These are phyloP conservation scores for Arthrobotrys iridis DNA, from an alignment of 2,329 filamentous ascomycete species.

Conservation along the genomic window DNA sequence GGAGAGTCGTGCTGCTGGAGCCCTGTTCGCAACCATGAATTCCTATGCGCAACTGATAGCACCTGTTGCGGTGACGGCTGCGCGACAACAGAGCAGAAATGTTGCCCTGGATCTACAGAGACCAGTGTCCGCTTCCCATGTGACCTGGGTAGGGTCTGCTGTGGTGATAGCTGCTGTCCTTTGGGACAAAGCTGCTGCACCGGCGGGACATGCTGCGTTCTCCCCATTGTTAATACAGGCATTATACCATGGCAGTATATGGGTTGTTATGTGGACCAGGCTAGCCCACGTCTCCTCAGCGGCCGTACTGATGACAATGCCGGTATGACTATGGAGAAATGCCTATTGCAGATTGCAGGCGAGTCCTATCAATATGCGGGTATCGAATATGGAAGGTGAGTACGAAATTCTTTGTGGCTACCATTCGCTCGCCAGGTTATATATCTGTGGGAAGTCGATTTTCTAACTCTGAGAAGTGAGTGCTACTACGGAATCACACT, in stretches of 20 bases:
- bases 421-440: neutral
- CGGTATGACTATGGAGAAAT: neutral
- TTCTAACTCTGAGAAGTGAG: neutral
- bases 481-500: constrained; percentile 7
- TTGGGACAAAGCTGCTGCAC: neutral
- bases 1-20: constrained; percentile 18
- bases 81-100: neutral
- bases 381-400: neutral
- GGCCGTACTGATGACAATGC: neutral
- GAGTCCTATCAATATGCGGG: neutral
- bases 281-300: neutral
- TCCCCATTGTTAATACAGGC: neutral
- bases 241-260: neutral
- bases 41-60: neutral
- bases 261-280: neutral
- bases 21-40: neutral
- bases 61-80: neutral
- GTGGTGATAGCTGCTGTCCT: neutral
- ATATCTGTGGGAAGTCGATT: neutral
- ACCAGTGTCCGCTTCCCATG: neutral
- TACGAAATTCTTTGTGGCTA: neutral
- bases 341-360: neutral
- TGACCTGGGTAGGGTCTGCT: neutral
- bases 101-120: neutral
- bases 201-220: neutral